A percentile compares a stretch with the other conserved stretches of the same genome.
phyloP scores from a whole-genome alignment of 2,329 filamentous ascomycete genomes.

The Botryotinia narcissicola region DNA sequence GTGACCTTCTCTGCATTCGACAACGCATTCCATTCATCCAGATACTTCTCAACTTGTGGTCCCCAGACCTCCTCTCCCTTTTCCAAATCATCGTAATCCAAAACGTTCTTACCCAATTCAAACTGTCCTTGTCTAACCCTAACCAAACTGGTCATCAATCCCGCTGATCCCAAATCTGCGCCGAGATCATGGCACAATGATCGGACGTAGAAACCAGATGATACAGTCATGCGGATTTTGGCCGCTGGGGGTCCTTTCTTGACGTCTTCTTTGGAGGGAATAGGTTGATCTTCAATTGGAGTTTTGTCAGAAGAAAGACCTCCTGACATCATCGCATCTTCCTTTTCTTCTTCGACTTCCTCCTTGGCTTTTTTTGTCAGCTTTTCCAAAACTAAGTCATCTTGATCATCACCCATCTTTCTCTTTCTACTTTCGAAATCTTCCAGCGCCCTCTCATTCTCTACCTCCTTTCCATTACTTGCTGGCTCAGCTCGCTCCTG shows the following conservation, averaged over 20 bases:
- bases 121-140: slow-evolving; percentile 82
- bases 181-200: slow-evolving; percentile 92
- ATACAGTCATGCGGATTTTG: slow-evolving; percentile 84
- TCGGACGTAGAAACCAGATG: slow-evolving; percentile 94
- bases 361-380: slow-evolving; percentile 33
- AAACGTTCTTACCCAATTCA: slow-evolving; percentile 66
- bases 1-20: neutral
- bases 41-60: slow-evolving; percentile 62
- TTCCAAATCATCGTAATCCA: slow-evolving; percentile 75
- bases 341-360: neutral
- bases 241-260: slow-evolving; percentile 66
- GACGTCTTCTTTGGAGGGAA: slow-evolving; percentile 18
- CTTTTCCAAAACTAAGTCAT: slow-evolving; percentile 35
- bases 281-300: slow-evolving; percentile 2
- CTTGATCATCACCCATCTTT: slow-evolving; percentile 36
- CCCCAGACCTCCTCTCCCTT: slow-evolving; percentile 81
- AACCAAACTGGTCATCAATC: slow-evolving; percentile 79
- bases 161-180: slow-evolving; percentile 74
- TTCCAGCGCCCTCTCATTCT: slow-evolving; percentile 42
- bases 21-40: slow-evolving; percentile 42
- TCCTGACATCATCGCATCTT: slow-evolving; percentile 37
- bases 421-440: slow-evolving; percentile 36
- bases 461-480: slow-evolving; percentile 8
- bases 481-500: slow-evolving; percentile 48
- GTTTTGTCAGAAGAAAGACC: slow-evolving; percentile 31